Conservation (phyloP, 805 yeast species). For the Zygoascus flipseniorum region DNA sequence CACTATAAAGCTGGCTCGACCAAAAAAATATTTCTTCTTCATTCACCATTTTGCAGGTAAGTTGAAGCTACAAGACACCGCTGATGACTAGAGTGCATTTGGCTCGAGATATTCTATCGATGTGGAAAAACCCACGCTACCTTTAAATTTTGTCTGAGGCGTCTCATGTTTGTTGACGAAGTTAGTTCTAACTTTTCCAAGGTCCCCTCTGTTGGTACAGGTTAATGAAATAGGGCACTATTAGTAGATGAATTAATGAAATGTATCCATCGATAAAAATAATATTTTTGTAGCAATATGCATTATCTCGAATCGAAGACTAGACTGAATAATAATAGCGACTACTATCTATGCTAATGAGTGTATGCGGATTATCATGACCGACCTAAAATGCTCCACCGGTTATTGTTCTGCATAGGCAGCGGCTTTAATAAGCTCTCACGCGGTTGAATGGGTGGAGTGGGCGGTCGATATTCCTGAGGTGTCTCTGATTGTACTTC, state of each 20-base stretch:
- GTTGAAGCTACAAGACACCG: slow-evolving; percentile 14
- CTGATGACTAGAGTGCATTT: slow-evolving; percentile 98
- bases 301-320: too few species aligned
- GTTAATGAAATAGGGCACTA: background rate
- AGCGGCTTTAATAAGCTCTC: background rate
- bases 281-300: too few species aligned
- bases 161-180: background rate
- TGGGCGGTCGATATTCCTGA: background rate
- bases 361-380: background rate
- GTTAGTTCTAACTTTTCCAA: background rate
- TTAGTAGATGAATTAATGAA: too few species aligned
- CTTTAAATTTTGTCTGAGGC: slow-evolving; percentile 43
- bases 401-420: background rate
- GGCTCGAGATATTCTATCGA: slow-evolving; percentile 90
- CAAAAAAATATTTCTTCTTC: slow-evolving; percentile 3
- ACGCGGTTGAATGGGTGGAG: background rate
- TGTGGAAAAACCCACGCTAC: slow-evolving; percentile 99
- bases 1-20: background rate
- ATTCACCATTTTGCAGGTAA: slow-evolving; percentile 16
- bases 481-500: background rate
- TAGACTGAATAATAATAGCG: too few species aligned
- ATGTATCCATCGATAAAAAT: too few species aligned
- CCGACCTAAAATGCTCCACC: slow-evolving; percentile 1
- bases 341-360: background rate
- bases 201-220: background rate